Percentiles rank a stretch among this genome's conserved stretches.
These are phyloP conservation scores for Agrocybe praecox DNA, from an alignment of 768 basidiomycete species.

Conservation along the genomic window DNA sequence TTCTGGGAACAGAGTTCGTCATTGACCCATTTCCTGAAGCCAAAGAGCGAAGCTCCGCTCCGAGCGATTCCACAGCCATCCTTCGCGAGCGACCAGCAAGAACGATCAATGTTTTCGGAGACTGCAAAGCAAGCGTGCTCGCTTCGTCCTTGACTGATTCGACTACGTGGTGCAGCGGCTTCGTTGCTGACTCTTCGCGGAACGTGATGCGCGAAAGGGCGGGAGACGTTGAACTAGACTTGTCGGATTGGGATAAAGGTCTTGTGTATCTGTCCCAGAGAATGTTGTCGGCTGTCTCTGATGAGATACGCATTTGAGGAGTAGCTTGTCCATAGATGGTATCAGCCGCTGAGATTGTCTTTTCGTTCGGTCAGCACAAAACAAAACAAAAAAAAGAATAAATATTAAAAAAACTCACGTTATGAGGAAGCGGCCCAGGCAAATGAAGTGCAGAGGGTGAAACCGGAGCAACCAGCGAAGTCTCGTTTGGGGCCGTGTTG, in stretches of 20 bases:
- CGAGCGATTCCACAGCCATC: conserved; percentile 62
- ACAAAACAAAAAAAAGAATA: not conserved
- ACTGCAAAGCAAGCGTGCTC: conserved; percentile 19
- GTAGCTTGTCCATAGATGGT: conserved; percentile 70
- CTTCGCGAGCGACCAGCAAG: conserved; percentile 75
- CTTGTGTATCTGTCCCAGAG: conserved; percentile 71
- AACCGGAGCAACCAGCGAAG: not conserved
- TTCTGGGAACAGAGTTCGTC: conserved; percentile 64
- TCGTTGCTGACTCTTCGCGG: conserved; percentile 44
- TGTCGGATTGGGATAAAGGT: conserved; percentile 23
- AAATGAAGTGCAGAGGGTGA: conserved; percentile 7
- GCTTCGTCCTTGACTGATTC: conserved; percentile 39
- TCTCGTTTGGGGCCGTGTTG: not conserved
- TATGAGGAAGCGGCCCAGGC: conserved; percentile 21
- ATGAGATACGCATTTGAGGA: conserved; percentile 69
- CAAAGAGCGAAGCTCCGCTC: conserved; percentile 57
- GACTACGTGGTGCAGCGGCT: conserved; percentile 59
- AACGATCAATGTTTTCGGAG: conserved; percentile 59
- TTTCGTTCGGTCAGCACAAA: conserved; percentile 19
- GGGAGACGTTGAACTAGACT: conserved; percentile 26
- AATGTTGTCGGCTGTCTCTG: conserved; percentile 82
- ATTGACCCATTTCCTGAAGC: conserved; percentile 42
- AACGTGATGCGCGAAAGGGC: conserved; percentile 72
- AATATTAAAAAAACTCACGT: conserved; percentile 31
- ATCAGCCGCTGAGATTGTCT: conserved; percentile 57